Base-by-base conservation (phyloP, 148 eudicot genomes). In the Beta vulgaris region DNA sequence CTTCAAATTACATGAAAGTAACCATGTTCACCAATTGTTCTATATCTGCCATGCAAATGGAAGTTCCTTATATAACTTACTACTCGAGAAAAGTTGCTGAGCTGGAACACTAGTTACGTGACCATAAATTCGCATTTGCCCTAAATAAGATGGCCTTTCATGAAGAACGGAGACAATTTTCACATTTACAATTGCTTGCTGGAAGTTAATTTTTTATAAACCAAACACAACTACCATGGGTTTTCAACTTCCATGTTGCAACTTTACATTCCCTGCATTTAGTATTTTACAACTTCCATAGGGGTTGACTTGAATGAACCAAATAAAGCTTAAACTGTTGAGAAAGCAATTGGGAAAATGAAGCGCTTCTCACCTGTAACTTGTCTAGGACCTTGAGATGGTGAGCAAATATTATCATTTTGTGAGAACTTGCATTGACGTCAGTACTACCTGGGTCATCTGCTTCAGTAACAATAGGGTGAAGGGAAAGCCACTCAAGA, bases 371-470 rank as follows among this genome's bases (percentile, higher is more conserved):
- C 77, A 96, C 99, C 98, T 96, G 99, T 42, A 96, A 84, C 62
- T 82, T 79, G 77, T 96, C 97, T 77, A 91, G 86, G 81, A 96
- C 99, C 81, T 85, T 92, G 73, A 87, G 91, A 85, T 96, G 92
- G 86, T 96, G 96, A 84, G 90, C 97, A 88, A 92, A 96, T 75
- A 96, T 84, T 82, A 96, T 92, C 99, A 96, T 96, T 85, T 96
- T 96, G 59, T 88, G 92, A 80, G 86, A 86, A 77, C 88, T 82
- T 68, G 73, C 68, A 61, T 83, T 78, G 74, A 69, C 69, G 62
- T 87, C 90, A 28, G 26, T 34, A 78, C 84, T 72, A 57, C 79
- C 82, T 16, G 80, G 82, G 57, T 63, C 82, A 79, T 84, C 85
- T 35, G 76, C 72, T 76, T 91, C 91, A 61, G 87, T 66, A 73